Evolutionary conservation across 2,329 filamentous ascomycete species (phyloP).

Genomic region (Intubia oerlemansii): DNA sequence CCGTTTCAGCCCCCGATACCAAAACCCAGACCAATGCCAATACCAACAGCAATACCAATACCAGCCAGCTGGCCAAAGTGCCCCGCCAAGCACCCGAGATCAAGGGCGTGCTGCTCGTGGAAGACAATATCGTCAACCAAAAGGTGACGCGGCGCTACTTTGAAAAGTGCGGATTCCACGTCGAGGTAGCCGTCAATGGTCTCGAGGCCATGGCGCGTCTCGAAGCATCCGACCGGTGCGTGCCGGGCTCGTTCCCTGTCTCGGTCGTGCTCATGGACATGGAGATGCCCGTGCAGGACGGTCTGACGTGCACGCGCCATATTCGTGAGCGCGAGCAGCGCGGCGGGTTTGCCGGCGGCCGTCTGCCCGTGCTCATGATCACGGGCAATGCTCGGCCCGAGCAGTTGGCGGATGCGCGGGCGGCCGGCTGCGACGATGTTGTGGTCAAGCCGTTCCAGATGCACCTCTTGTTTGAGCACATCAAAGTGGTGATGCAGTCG

Average conservation of each 20-base stretch:
- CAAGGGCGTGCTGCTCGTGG: constrained; percentile 29
- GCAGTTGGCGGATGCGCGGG: constrained; percentile 30
- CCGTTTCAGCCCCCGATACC: too few relatives aligned
- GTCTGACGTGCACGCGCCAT: constrained; percentile 39
- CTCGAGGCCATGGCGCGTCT: constrained; percentile 31
- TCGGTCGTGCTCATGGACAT: constrained; percentile 55
- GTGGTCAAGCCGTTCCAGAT: constrained; percentile 54
- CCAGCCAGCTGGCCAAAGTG: too few relatives aligned
- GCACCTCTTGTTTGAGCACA: constrained; percentile 36
- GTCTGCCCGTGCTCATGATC: constrained; percentile 42
- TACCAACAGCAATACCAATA: too few relatives aligned
- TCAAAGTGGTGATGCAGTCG: constrained; percentile 23
- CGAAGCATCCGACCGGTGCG: constrained; percentile 10
- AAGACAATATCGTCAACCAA: constrained; percentile 41
- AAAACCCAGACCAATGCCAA: too few relatives aligned
- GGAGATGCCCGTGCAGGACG: constrained; percentile 57
- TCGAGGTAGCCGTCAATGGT: constrained; percentile 34
- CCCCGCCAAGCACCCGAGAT: too few relatives aligned
- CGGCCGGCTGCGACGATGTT: constrained; percentile 37
- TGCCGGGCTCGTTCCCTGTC: constrained; percentile 17
- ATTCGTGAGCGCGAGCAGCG: constrained; percentile 40
- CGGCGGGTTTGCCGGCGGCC: constrained; percentile 26
- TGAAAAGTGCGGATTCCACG: constrained; percentile 24
- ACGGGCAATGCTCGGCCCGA: constrained; percentile 46
- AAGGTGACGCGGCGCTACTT: constrained; percentile 31